Conservation (phyloP, 2,329 filamentous ascomycete species). For the Penicillium sp. region DNA sequence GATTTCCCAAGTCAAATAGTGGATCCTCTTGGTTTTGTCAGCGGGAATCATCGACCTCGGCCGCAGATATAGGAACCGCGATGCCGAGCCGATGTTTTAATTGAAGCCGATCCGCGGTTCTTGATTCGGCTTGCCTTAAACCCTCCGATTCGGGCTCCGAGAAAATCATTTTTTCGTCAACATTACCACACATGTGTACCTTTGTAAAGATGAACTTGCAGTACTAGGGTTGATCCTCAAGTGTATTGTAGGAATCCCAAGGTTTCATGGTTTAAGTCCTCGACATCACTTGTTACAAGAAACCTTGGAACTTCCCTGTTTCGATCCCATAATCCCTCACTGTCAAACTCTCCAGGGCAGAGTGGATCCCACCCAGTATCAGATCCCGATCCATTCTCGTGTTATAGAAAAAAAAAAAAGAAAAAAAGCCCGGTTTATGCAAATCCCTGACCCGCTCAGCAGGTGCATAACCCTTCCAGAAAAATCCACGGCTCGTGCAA, state of each 20-base stretch:
- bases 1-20: not conserved
- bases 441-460: not conserved
- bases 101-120: not conserved
- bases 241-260: no score
- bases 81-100: not conserved
- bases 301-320: not conserved
- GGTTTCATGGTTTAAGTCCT: no score
- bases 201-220: no score
- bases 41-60: not conserved
- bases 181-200: not conserved
- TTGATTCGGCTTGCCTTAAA: not conserved
- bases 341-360: not conserved
- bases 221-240: no score
- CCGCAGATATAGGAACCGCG: not conserved
- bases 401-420: not conserved
- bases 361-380: not conserved
- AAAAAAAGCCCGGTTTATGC: not conserved
- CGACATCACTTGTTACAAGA: not conserved
- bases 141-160: not conserved
- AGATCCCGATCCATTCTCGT: slow-evolving; percentile 2
- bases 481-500: not conserved
- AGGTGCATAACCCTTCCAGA: not conserved
- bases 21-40: not conserved
- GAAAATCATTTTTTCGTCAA: not conserved
- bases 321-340: not conserved